phyloP scores from a whole-genome alignment of 495 filamentous ascomycete genomes.

The Margaritispora aquatica region DNA sequence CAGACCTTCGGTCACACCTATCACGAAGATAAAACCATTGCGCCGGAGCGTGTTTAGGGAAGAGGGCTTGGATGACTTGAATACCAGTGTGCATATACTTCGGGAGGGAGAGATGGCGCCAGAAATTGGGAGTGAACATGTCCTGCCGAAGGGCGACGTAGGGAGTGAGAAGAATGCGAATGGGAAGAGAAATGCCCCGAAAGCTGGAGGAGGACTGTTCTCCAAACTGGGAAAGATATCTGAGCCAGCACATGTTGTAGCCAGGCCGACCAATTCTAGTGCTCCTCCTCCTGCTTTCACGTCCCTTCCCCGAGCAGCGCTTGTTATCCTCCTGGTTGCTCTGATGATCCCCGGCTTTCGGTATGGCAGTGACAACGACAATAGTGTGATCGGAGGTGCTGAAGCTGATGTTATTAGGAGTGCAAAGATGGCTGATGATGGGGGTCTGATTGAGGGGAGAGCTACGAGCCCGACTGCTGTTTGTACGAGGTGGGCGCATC shows the following conservation, averaged over 20 bases:
- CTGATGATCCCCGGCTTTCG: slow-evolving; percentile 42
- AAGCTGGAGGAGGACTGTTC: slow-evolving; percentile 1
- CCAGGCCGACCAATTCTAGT: slow-evolving; percentile 31
- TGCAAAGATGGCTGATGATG: slow-evolving; percentile 18
- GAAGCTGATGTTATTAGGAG: slow-evolving; percentile 38
- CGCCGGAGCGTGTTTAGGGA: slow-evolving; percentile 40
- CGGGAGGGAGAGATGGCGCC: slow-evolving; percentile 15
- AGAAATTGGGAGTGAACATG: slow-evolving; percentile 16
- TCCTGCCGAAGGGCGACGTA: slow-evolving; percentile 4
- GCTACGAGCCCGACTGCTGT: slow-evolving; percentile 44
- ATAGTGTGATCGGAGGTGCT: slow-evolving; percentile 29
- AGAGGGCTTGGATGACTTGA: slow-evolving; percentile 33
- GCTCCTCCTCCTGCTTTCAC: slow-evolving; percentile 33
- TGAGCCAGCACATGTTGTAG: background rate
- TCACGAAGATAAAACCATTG: slow-evolving; percentile 27
- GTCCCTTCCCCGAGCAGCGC: slow-evolving; percentile 35
- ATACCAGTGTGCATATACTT: slow-evolving; percentile 21
- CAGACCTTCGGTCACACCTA: slow-evolving; percentile 26
- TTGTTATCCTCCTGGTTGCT: slow-evolving; percentile 47
- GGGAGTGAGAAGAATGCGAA: slow-evolving; percentile 1
- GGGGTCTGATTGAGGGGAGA: slow-evolving; percentile 28
- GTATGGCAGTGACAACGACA: slow-evolving; percentile 26
- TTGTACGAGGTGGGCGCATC: slow-evolving; percentile 64
- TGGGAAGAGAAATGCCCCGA: slow-evolving; percentile 1
- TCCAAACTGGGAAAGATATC: slow-evolving; percentile 7